phyloP scores from a whole-genome alignment of 495 filamentous ascomycete genomes.

The Lophium mytilinum region DNA sequence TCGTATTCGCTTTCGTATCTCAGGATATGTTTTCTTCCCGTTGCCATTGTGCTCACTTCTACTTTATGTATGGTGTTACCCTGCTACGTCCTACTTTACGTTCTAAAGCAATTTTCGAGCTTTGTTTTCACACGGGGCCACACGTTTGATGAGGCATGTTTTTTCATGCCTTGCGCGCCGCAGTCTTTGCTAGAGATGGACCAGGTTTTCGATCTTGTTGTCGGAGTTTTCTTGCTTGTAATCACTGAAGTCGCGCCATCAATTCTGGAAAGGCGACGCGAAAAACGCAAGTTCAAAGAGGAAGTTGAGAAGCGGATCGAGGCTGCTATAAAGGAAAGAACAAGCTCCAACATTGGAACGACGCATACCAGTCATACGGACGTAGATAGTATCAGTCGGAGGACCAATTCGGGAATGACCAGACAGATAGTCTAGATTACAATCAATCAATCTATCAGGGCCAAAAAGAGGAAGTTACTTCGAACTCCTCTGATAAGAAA shows the following conservation, averaged over 20 bases:
- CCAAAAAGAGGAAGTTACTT: too few relatives aligned
- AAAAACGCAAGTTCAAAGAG: background rate
- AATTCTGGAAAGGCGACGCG: background rate
- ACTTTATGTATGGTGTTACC: background rate
- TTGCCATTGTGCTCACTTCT: background rate
- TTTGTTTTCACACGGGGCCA: background rate
- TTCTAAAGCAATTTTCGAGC: background rate
- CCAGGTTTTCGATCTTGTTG: background rate
- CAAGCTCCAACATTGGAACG: background rate
- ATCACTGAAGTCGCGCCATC: background rate
- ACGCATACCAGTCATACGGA: background rate
- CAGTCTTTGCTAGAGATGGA: background rate
- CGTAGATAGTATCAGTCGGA: background rate
- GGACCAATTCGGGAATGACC: background rate
- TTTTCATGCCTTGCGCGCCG: background rate
- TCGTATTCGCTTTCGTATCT: background rate
- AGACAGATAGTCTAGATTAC: too few relatives aligned
- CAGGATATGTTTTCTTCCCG: background rate
- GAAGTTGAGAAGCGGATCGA: background rate
- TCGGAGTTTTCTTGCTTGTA: background rate
- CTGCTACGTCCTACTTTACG: background rate
- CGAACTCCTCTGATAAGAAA: too few relatives aligned
- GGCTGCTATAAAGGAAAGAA: background rate
- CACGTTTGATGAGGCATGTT: background rate
- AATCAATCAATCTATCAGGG: too few relatives aligned